These are phyloP conservation scores for Saccharomycopsis hybrid DNA, from an alignment of 1,139 yeast species.

Conservation along the genomic window DNA sequence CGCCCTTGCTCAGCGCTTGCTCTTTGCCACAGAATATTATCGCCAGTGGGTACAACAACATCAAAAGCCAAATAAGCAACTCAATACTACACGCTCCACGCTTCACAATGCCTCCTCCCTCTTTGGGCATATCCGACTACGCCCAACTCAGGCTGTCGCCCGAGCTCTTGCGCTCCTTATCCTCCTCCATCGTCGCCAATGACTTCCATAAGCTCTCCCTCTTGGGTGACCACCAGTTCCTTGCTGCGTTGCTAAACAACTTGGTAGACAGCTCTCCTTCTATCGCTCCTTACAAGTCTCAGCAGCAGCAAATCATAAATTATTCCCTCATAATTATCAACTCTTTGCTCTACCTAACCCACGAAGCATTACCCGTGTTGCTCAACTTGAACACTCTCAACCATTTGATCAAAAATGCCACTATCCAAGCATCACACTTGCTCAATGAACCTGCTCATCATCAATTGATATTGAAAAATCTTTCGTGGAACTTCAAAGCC, in stretches of 20 bases:
- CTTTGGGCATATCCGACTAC: no score
- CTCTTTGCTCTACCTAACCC: slow-evolving; percentile 3
- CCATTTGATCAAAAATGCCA: slow-evolving; percentile 6
- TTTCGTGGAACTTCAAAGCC: slow-evolving; percentile 18
- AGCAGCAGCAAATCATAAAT: neutral
- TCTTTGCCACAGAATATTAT: no score
- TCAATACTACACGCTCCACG: no score
- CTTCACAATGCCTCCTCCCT: no score
- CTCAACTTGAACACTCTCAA: neutral
- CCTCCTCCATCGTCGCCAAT: slow-evolving; percentile 9
- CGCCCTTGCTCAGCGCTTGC: no score
- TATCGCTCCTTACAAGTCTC: neutral
- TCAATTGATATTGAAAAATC: neutral
- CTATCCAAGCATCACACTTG: neutral
- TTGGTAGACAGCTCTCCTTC: neutral
- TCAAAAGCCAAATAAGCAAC: no score
- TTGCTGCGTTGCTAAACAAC: neutral
- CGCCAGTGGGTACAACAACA: no score
- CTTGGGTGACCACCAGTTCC: slow-evolving; percentile 1
- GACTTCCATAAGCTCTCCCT: slow-evolving; percentile 7
- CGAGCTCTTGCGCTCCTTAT: neutral
- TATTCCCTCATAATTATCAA: slow-evolving; percentile 8
- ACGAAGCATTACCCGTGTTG: slow-evolving; percentile 4
- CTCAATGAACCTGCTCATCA: neutral
- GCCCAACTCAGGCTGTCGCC: no score